phyloP scores from a whole-genome alignment of 164 flowering plant species.

The Nymphaea colorata region DNA sequence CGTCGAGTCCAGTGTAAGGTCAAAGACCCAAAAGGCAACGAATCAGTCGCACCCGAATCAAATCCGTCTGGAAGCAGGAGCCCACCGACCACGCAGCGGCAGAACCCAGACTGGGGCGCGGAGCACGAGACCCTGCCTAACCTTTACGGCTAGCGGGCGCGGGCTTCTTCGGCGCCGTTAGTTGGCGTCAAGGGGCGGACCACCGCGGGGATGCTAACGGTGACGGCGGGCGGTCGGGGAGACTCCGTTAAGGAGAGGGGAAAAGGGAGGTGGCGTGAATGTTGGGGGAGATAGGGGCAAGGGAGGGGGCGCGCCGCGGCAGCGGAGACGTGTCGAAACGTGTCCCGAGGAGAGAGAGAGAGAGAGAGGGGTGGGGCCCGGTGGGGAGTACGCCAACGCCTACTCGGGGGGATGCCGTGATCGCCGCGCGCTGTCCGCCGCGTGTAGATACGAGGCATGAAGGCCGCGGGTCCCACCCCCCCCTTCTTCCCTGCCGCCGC shows the following conservation, averaged over 20 bases:
- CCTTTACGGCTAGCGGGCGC: neutral
- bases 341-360: neutral
- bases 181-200: neutral
- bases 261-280: too few relatives aligned
- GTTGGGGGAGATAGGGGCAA: neutral
- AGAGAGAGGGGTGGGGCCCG: neutral
- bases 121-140: neutral
- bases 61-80: neutral
- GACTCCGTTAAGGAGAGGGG: neutral
- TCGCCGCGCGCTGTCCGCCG: neutral
- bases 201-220: neutral
- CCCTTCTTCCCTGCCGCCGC: too few relatives aligned
- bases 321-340: neutral
- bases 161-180: neutral
- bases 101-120: neutral
- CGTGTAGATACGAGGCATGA: neutral
- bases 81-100: neutral
- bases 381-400: neutral
- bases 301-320: neutral
- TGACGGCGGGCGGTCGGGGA: neutral
- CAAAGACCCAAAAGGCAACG: too few relatives aligned
- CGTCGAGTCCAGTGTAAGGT: too few relatives aligned
- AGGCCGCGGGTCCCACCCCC: neutral
- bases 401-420: neutral
- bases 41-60: neutral